Evolutionary conservation across 305 asterid genomes (phyloP).

Genomic region (Coffea humblotiana): DNA sequence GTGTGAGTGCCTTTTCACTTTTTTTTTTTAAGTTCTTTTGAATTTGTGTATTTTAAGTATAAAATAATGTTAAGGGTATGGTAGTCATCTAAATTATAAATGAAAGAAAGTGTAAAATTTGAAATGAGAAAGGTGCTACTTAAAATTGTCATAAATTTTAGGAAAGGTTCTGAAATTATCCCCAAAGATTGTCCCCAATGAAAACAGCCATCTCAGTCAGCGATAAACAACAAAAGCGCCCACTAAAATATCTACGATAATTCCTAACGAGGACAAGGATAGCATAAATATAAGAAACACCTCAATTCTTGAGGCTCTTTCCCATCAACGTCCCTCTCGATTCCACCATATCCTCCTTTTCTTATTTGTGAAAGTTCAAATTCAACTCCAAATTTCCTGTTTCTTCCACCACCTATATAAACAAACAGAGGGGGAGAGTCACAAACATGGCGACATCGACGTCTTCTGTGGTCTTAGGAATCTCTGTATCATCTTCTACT

Average conservation of each 20-base stretch:
- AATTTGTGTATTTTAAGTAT: no score
- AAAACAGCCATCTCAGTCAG: not conserved
- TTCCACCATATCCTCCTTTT: not conserved
- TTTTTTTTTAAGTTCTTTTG: no score
- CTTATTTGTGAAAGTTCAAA: not conserved
- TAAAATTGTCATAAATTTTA: no score
- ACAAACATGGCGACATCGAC: slow-evolving; percentile 45
- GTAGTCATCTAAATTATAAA: no score
- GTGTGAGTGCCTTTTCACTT: no score
- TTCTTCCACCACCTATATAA: slow-evolving; percentile 19
- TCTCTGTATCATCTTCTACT: slow-evolving; percentile 31
- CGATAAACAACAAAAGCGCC: not conserved
- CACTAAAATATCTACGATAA: not conserved
- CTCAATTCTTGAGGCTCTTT: not conserved
- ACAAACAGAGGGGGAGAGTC: slow-evolving; percentile 11
- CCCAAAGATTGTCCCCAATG: slow-evolving; percentile 5
- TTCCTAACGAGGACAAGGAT: not conserved
- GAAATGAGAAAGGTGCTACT: no score
- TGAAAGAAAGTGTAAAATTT: no score
- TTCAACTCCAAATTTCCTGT: slow-evolving; percentile 14
- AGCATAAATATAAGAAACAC: not conserved
- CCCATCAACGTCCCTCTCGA: not conserved
- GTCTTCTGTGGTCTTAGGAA: slow-evolving; percentile 42
- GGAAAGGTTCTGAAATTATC: no score
- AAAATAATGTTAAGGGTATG: no score